These are phyloP conservation scores for Coffea eugenioides DNA, from an alignment of 257 asterid genomes.

Conservation along the genomic window DNA sequence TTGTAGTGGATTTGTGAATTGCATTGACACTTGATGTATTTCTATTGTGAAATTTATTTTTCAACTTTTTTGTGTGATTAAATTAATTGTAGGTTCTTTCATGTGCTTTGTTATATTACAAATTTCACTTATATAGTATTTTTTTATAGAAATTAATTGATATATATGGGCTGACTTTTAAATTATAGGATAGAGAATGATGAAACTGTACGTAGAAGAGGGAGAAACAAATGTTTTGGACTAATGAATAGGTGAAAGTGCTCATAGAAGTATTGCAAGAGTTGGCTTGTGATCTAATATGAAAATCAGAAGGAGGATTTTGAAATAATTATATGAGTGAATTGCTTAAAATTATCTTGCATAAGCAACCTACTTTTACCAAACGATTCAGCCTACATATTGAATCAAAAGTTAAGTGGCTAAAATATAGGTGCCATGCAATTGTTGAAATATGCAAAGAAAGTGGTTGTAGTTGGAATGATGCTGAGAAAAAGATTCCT, in stretches of 20 bases:
- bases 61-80: no score
- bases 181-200: neutral
- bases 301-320: neutral
- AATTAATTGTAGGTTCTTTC: no score
- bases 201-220: neutral
- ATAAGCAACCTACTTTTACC: neutral
- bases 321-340: neutral
- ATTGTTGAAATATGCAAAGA: neutral
- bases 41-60: no score
- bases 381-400: neutral
- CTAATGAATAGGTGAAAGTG: neutral
- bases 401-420: neutral
- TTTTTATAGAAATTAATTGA: neutral
- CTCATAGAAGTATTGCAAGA: conserved; percentile 3
- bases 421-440: neutral
- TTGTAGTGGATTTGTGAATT: neutral
- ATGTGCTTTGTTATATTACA: no score
- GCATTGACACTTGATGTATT: neutral
- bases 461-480: neutral
- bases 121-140: no score
- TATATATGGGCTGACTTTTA: neutral
- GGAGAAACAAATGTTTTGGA: neutral
- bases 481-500: neutral
- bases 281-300: neutral
- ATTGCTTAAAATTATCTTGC: neutral